Percentiles rank a stretch among this genome's conserved stretches.
phyloP scores from a whole-genome alignment of 2,329 filamentous ascomycete species.

The Fusarium sterilihyphosum region DNA sequence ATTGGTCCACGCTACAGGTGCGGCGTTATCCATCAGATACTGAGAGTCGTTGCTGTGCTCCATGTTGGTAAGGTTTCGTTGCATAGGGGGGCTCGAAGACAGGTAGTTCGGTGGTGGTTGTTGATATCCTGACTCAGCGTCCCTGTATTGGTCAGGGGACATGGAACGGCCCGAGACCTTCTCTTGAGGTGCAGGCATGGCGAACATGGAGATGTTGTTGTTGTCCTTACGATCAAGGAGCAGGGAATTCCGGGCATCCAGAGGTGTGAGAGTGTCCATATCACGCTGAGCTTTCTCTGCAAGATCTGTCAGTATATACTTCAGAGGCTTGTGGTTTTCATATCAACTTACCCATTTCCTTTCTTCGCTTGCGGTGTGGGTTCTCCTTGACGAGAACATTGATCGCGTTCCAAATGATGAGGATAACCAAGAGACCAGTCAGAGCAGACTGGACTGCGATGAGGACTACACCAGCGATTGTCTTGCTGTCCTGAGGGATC shows the following conservation, averaged over 20 bases:
- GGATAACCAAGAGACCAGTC: slow-evolving; percentile 82
- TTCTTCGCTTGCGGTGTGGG: slow-evolving; percentile 87
- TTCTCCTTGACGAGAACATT: slow-evolving; percentile 86
- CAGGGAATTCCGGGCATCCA: slow-evolving; percentile 87
- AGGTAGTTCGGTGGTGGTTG: slow-evolving; percentile 34
- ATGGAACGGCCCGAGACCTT: slow-evolving; percentile 46
- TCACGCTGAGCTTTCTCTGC: slow-evolving; percentile 81
- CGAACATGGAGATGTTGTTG: slow-evolving; percentile 54
- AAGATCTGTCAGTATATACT: slow-evolving; percentile 40
- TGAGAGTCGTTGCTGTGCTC: slow-evolving; percentile 49
- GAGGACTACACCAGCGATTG: slow-evolving; percentile 89
- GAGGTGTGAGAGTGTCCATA: slow-evolving; percentile 82
- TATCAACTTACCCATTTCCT: slow-evolving; percentile 80
- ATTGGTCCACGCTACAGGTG: slow-evolving; percentile 51
- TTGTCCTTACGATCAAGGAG: slow-evolving; percentile 69
- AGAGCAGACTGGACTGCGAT: slow-evolving; percentile 90
- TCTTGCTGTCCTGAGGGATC: slow-evolving; percentile 91
- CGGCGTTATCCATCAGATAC: slow-evolving; percentile 52
- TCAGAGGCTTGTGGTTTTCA: background rate
- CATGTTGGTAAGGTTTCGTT: slow-evolving; percentile 53
- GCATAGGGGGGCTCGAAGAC: slow-evolving; percentile 43
- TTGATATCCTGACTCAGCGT: slow-evolving; percentile 34
- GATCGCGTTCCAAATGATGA: slow-evolving; percentile 90
- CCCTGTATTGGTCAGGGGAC: slow-evolving; percentile 48
- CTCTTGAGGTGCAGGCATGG: slow-evolving; percentile 54